These are phyloP conservation scores for Leccinum disarticulatum DNA, from an alignment of 768 basidiomycete species.

Conservation along the genomic window DNA sequence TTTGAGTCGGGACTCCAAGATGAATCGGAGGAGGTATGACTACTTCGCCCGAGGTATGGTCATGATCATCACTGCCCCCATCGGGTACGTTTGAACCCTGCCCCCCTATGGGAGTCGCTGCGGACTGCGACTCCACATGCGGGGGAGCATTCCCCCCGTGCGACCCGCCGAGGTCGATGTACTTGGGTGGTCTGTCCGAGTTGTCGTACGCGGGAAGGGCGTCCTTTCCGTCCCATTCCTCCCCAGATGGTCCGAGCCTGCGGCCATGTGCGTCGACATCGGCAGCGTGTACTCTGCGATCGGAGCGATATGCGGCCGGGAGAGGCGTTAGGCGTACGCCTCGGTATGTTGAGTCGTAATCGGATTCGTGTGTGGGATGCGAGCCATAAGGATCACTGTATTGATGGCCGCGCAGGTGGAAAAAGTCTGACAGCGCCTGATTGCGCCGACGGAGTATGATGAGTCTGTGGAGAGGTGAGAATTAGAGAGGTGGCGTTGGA, in stretches of 20 bases:
- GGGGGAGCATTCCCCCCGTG: neutral
- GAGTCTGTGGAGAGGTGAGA: conserved; percentile 19
- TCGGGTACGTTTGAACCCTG: neutral
- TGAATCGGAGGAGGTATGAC: neutral
- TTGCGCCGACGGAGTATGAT: conserved; percentile 25
- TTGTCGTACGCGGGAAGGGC: conserved; percentile 47
- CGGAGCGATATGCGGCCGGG: conserved; percentile 22
- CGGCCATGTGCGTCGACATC: conserved; percentile 45
- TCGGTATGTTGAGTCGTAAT: conserved; percentile 12
- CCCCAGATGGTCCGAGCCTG: conserved; percentile 33
- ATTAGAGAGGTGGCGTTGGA: neutral
- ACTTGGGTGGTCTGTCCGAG: conserved; percentile 47
- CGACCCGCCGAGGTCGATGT: conserved; percentile 29
- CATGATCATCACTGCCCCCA: neutral
- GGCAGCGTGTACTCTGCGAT: conserved; percentile 30
- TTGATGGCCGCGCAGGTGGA: conserved; percentile 4
- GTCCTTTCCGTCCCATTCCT: conserved; percentile 42
- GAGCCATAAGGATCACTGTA: conserved; percentile 5
- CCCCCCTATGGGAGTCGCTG: neutral
- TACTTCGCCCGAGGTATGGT: neutral
- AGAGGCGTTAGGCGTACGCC: conserved; percentile 19
- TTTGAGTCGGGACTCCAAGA: neutral
- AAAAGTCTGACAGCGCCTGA: conserved; percentile 21
- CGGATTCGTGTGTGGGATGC: neutral
- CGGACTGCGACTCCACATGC: neutral